Evolutionary conservation across 192 early-diverging fungal genomes (phyloP), one percentile per base, ranked within the genome.

Genomic region (Haplosporangium gracile): DNA sequence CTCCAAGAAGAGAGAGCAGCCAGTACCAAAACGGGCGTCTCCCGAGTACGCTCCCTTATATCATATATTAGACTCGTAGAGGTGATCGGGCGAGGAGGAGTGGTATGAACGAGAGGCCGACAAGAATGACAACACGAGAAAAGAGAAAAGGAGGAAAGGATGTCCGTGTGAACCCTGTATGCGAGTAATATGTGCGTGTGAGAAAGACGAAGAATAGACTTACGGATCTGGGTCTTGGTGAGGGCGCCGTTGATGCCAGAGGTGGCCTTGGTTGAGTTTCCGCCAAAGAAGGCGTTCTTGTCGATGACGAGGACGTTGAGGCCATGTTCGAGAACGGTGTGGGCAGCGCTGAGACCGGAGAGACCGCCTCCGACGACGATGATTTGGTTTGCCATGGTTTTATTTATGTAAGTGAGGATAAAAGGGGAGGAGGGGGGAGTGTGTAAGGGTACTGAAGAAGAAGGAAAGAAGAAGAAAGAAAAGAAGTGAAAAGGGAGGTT

Each of bases 241-340:
- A 95, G 90, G 51, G 95, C 97, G 57, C 97, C 97, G 91, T 98
- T 99, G 89, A 99, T 99, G 75, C 98, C 98, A 7, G 97, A 98
- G 22, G 97, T 98, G 34, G 98, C 98, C 91, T 99, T 99, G 80
- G 97, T 98, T 55, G 97, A 98, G 94, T 99, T 99, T 39, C 97
- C 97, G 60, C 96, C 97, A 78, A 97, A 92, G 91, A 96, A 97
- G 79, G 94, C 88, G 88, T 97, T 97, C 88, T 97, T 97, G 86
- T 97, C 96, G 42, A 97, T 83, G 45, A 97, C 87, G 57, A 97
- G 84, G 80, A 97, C 96, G 74, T 95, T 95, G 55, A 94, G 94
- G 43, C 97, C 97, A 65, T 95, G 93, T 87, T 97, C 96, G 68
- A 96, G 83, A 63, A 96, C 88, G 42, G 96, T 97, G 88, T 97